Percentiles rank a stretch among this genome's conserved stretches.
Evolutionary conservation across 2,329 filamentous ascomycete species (phyloP).

Genomic region (Ambrosiella cleistominuta): DNA sequence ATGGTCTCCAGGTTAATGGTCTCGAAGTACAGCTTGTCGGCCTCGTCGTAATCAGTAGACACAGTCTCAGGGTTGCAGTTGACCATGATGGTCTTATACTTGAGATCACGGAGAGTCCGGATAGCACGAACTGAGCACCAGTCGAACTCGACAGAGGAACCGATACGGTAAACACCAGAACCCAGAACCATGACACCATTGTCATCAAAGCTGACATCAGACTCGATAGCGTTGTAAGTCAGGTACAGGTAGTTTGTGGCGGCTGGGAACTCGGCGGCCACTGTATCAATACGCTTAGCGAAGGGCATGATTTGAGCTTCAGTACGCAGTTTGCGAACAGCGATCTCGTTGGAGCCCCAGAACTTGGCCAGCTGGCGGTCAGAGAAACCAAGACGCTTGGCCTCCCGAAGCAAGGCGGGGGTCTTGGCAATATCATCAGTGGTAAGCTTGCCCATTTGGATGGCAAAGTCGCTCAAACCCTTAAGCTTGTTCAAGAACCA

Average conservation of each 20-base stretch:
- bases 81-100: conserved; percentile 91
- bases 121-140: conserved; percentile 96
- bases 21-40: conserved; percentile 89
- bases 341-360: conserved; percentile 85
- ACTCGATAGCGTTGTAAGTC: conserved; percentile 81
- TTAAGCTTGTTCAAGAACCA: conserved; percentile 94
- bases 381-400: conserved; percentile 87
- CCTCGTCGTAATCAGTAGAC: conserved; percentile 81
- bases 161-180: conserved; percentile 91
- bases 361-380: conserved; percentile 89
- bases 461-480: conserved; percentile 75
- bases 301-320: conserved; percentile 74
- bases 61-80: conserved; percentile 90
- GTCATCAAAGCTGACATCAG: conserved; percentile 71
- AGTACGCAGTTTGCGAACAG: conserved; percentile 66
- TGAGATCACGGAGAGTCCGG: conserved; percentile 66
- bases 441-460: conserved; percentile 51
- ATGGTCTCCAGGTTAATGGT: conserved; percentile 83
- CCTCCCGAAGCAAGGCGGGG: conserved; percentile 52
- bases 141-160: conserved; percentile 95
- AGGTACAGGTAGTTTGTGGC: conserved; percentile 92
- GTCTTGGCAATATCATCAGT: conserved; percentile 47
- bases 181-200: conserved; percentile 91
- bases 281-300: conserved; percentile 97
- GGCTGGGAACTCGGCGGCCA: conserved; percentile 89